These are phyloP conservation scores for Candida neerlandica DNA, from an alignment of 1,139 yeast species.

Conservation along the genomic window DNA sequence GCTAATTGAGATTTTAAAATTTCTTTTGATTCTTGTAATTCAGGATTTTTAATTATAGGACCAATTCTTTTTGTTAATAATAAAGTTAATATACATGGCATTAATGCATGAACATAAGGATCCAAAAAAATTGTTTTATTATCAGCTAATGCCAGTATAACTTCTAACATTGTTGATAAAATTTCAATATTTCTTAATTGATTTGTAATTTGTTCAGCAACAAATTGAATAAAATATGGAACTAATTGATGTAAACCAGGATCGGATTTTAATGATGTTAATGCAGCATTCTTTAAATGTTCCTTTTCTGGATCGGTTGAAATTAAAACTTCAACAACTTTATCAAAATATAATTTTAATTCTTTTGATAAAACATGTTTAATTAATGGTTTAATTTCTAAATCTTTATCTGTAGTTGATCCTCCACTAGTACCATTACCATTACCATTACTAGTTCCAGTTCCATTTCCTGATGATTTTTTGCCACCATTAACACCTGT, in stretches of 20 bases:
- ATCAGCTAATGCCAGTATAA: slow-evolving; percentile 79
- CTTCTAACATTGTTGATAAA: slow-evolving; percentile 87
- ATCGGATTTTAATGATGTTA: slow-evolving; percentile 81
- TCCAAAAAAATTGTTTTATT: slow-evolving; percentile 89
- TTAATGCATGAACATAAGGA: slow-evolving; percentile 93
- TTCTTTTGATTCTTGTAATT: slow-evolving; percentile 27
- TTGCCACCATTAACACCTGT: slow-evolving; percentile 22
- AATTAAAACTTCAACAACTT: slow-evolving; percentile 77
- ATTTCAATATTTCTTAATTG: slow-evolving; percentile 75
- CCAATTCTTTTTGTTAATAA: slow-evolving; percentile 91
- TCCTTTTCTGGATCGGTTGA: slow-evolving; percentile 62
- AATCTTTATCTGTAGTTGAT: slow-evolving; percentile 51
- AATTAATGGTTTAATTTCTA: slow-evolving; percentile 90
- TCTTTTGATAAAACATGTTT: slow-evolving; percentile 95
- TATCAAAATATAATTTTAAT: slow-evolving; percentile 88
- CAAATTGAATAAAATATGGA: slow-evolving; percentile 94
- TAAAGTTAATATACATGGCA: slow-evolving; percentile 92
- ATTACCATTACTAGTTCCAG: too few relatives aligned
- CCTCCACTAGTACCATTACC: not conserved
- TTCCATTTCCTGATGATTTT: not conserved
- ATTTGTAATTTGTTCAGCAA: slow-evolving; percentile 92
- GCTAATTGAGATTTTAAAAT: slow-evolving; percentile 51
- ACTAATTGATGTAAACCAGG: slow-evolving; percentile 97
- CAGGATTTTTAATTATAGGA: slow-evolving; percentile 41
- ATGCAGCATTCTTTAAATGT: slow-evolving; percentile 71